Conservation (phyloP, 2,329 filamentous ascomycete genomes). For the Scedosporium boydii region DNA sequence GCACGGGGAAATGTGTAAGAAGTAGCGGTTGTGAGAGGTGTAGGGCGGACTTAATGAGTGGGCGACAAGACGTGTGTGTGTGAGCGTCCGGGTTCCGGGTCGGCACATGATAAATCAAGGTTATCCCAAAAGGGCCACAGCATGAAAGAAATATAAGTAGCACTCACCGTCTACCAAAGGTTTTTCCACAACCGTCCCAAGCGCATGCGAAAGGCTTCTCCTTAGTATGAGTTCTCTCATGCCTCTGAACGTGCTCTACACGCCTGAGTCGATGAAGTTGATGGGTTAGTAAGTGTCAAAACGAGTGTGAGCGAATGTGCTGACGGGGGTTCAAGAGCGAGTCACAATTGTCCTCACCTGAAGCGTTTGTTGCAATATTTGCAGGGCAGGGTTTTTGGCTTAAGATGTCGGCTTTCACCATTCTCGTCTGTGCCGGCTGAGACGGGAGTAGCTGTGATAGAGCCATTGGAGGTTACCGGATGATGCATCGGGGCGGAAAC, state of each 20-base stretch:
- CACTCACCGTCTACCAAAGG: slow-evolving; percentile 52
- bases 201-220: slow-evolving; percentile 54
- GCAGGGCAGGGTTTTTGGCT: slow-evolving; percentile 53
- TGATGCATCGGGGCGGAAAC: slow-evolving; percentile 14
- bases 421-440: slow-evolving; percentile 28
- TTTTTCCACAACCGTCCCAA: slow-evolving; percentile 52
- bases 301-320: slow-evolving; percentile 10
- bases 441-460: slow-evolving; percentile 6
- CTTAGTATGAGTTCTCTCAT: slow-evolving; percentile 56
- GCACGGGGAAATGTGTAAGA: slow-evolving; percentile 7
- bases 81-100: not conserved
- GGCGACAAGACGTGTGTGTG: no score
- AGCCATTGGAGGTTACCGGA: not conserved
- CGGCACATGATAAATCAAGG: slow-evolving; percentile 4
- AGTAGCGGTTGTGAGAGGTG: slow-evolving; percentile 8
- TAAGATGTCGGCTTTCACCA: slow-evolving; percentile 44
- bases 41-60: not conserved
- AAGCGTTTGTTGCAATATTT: slow-evolving; percentile 55
- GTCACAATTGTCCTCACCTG: slow-evolving; percentile 34
- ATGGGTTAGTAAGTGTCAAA: not conserved
- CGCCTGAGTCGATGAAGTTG: slow-evolving; percentile 33
- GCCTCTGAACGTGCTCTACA: slow-evolving; percentile 55
- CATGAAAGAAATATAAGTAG: not conserved
- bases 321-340: slow-evolving; percentile 10
- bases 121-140: slow-evolving; percentile 3